Evolutionary conservation across 805 yeast genomes (phyloP).

Genomic region (Deakozyma indianensis): DNA sequence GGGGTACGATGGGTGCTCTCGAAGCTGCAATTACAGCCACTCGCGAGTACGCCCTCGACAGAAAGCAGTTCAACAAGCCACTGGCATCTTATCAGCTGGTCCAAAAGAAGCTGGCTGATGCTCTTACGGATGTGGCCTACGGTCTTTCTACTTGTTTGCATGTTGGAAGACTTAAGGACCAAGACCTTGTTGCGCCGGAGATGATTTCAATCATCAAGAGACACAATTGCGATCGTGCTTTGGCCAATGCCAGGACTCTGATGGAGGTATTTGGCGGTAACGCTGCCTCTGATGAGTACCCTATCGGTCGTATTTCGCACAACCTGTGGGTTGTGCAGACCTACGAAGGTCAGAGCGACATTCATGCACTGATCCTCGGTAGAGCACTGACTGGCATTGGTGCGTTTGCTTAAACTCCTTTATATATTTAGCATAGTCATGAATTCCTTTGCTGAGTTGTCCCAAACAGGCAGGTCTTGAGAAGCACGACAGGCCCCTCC

Average conservation of each 20-base stretch:
- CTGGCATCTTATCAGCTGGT: slow-evolving; percentile 27
- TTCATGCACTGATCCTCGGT: slow-evolving; percentile 28
- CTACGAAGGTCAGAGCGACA: slow-evolving; percentile 32
- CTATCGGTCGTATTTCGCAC: slow-evolving; percentile 28
- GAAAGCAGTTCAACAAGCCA: slow-evolving; percentile 27
- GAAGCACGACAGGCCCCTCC: too few species aligned
- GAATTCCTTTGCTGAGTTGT: too few species aligned
- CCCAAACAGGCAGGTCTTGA: too few species aligned
- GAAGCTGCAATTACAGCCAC: slow-evolving; percentile 26
- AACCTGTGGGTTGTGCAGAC: slow-evolving; percentile 31
- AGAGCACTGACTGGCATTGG: slow-evolving; percentile 28
- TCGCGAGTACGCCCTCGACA: slow-evolving; percentile 25
- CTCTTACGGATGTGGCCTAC: slow-evolving; percentile 26
- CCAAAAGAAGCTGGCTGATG: slow-evolving; percentile 29
- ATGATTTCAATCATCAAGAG: slow-evolving; percentile 30
- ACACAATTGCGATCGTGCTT: slow-evolving; percentile 29
- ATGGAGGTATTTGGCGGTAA: slow-evolving; percentile 34
- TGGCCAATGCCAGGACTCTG: slow-evolving; percentile 21
- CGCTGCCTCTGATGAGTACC: slow-evolving; percentile 30
- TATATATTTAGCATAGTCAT: slow-evolving; percentile 3
- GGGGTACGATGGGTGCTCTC: slow-evolving; percentile 31
- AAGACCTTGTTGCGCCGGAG: slow-evolving; percentile 24
- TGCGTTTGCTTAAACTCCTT: slow-evolving; percentile 17
- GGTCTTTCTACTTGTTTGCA: slow-evolving; percentile 27
- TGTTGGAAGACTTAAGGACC: slow-evolving; percentile 28